A percentile compares a stretch with the other conserved stretches of the same genome.
Conservation (phyloP, 352 stramenopile genomes). For the Saprolegnia diclina region DNA sequence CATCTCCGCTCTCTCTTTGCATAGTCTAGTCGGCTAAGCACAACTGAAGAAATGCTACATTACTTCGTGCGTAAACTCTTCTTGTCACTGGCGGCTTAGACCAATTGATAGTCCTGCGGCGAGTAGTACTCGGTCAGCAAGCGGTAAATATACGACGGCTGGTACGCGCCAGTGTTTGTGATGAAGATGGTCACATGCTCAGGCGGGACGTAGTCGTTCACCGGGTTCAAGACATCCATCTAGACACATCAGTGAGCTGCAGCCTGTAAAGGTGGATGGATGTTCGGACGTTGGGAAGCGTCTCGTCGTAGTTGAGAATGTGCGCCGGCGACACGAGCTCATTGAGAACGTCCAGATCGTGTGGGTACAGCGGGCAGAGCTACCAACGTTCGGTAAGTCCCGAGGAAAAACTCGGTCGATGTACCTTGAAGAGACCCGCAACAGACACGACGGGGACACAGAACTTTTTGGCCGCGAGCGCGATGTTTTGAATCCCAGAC, state of each 20-base stretch:
- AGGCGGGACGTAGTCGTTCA: slow-evolving; percentile 97
- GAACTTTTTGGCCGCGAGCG: slow-evolving; percentile 93
- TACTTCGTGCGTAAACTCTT: too few species aligned
- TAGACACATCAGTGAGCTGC: slow-evolving; percentile 30
- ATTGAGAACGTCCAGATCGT: slow-evolving; percentile 96
- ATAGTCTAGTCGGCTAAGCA: too few species aligned
- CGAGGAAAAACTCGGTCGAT: not conserved
- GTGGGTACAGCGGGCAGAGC: slow-evolving; percentile 96
- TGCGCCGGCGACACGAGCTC: slow-evolving; percentile 82
- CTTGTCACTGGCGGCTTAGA: not conserved
- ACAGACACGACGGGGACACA: slow-evolving; percentile 96
- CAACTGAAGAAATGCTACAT: too few species aligned
- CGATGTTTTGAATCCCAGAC: slow-evolving; percentile 93
- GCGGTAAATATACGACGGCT: slow-evolving; percentile 98
- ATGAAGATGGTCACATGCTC: slow-evolving; percentile 97
- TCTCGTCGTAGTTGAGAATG: slow-evolving; percentile 89
- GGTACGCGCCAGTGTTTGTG: slow-evolving; percentile 97
- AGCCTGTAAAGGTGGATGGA: not conserved
- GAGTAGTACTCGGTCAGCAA: slow-evolving; percentile 98
- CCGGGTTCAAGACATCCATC: slow-evolving; percentile 94
- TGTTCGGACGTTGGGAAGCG: slow-evolving; percentile 65
- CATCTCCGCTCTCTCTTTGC: not conserved
- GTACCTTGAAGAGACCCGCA: slow-evolving; percentile 93
- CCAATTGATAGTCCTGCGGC: slow-evolving; percentile 90
- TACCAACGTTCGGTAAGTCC: slow-evolving; percentile 2